Conservation (phyloP, 441 rosid genomes). For the Arabidopsis lyrata region DNA sequence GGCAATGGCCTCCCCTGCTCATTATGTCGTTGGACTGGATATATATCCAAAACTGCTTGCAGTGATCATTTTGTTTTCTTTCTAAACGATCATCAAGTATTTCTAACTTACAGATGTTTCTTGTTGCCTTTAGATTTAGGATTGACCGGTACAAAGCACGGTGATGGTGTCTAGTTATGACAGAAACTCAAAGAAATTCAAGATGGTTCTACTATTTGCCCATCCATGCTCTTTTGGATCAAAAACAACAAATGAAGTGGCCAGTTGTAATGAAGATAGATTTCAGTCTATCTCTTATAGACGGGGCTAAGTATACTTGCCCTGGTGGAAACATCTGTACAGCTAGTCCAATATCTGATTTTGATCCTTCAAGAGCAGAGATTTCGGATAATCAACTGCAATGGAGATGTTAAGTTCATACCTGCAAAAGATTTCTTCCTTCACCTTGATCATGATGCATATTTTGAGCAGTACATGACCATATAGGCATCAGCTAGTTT, state of each 20-base stretch:
- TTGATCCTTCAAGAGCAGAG: constrained; percentile 86
- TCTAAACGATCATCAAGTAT: too few relatives aligned
- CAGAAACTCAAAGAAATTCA: too few relatives aligned
- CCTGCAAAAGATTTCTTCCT: constrained; percentile 84
- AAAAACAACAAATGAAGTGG: constrained; percentile 41
- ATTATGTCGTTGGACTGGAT: too few relatives aligned
- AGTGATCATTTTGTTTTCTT: too few relatives aligned
- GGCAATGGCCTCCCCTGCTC: too few relatives aligned
- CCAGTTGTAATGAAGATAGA: constrained; percentile 38
- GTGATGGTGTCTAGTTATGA: too few relatives aligned
- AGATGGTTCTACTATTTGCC: constrained; percentile 55
- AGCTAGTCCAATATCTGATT: constrained; percentile 97
- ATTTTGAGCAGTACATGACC: background rate
- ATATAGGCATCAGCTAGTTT: constrained; percentile 1
- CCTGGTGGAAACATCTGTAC: constrained; percentile 96
- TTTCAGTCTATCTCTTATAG: constrained; percentile 60
- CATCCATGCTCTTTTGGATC: constrained; percentile 76
- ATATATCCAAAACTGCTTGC: too few relatives aligned
- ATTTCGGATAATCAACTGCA: constrained; percentile 68
- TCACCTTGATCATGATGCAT: too few relatives aligned
- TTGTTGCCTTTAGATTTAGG: too few relatives aligned
- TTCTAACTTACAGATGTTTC: too few relatives aligned
- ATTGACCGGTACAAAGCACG: too few relatives aligned
- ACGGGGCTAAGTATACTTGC: constrained; percentile 76
- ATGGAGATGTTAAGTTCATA: constrained; percentile 62